Evolutionary conservation across 2,329 filamentous ascomycete genomes (phyloP).

Genomic region (Didymella pomorum): DNA sequence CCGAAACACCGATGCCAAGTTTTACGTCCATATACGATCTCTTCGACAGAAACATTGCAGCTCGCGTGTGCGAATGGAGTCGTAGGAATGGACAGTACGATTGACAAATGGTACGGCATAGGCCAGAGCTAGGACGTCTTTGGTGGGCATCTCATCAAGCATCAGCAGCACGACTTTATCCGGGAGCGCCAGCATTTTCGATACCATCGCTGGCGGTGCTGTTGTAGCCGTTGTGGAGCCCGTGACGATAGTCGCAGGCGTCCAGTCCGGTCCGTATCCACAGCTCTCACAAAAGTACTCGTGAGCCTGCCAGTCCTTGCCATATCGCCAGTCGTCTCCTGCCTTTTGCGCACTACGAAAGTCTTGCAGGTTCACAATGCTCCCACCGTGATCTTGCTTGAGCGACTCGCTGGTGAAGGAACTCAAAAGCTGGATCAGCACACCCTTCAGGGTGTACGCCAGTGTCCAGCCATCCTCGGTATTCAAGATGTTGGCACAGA

Average conservation of each 20-base stretch:
- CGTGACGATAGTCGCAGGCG: neutral
- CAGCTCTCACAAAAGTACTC: slow-evolving; percentile 7
- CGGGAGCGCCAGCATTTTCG: slow-evolving; percentile 46
- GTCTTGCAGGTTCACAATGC: slow-evolving; percentile 33
- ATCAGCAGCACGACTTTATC: slow-evolving; percentile 53
- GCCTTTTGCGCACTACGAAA: slow-evolving; percentile 4
- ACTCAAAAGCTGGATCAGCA: slow-evolving; percentile 62
- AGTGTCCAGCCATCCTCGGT: slow-evolving; percentile 56
- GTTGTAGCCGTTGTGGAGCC: neutral
- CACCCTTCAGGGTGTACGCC: slow-evolving; percentile 60
- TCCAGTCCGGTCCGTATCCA: slow-evolving; percentile 2
- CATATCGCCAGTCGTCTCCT: neutral
- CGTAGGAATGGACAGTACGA: slow-evolving; percentile 45
- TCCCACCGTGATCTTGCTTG: slow-evolving; percentile 51
- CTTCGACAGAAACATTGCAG: slow-evolving; percentile 59
- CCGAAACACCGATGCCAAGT: slow-evolving; percentile 56
- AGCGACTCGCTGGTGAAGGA: slow-evolving; percentile 60
- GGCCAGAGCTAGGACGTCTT: slow-evolving; percentile 51
- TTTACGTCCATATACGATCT: slow-evolving; percentile 49
- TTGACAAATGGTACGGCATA: slow-evolving; percentile 51
- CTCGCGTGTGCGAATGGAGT: slow-evolving; percentile 54
- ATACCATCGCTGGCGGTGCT: neutral
- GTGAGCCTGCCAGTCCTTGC: neutral
- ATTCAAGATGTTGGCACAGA: slow-evolving; percentile 60
- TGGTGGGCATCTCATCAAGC: slow-evolving; percentile 32